Evolutionary conservation across 257 asterid genomes (phyloP), one percentile per base, ranked within the genome.

Genomic region (Nicotiana obtusifolia): DNA sequence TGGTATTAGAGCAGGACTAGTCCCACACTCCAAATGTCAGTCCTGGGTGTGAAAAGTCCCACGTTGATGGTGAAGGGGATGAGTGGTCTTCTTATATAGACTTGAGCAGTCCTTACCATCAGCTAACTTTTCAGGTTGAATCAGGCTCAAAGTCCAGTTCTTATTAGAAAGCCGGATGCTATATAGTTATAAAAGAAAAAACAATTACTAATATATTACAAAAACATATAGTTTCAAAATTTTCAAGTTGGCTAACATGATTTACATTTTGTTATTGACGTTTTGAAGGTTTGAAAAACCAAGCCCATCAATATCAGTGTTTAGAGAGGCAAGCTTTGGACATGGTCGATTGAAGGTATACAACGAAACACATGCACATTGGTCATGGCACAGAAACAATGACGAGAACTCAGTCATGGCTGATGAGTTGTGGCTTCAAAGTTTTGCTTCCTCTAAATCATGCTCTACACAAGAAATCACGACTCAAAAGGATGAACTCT

Each of bases 381-480:
- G 98, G 98, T 84, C 96, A 2, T 94, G 98, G 98, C 95, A 89
- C 53, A 84, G 97, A 26, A 94, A 94, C 91, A 73, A 90, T 15
- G 93, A 93, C 5, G 33, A 84, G 5, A 5, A 81, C 69, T 66
- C 91, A 1, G 16, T 80, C 4, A 54, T 8, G 11, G 91, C 89
- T 31, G 98, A 94, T 53, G 84, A 87, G 57, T 33, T 91, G 5
- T 91, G 97, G 98, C 68, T 94, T 13, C 82, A 91, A 79, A 90
- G 89, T 88, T 83, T 93, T 81, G 64, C 79, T 75, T 87, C 93
- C 0, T 86, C 91, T 3, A 3, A 83, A 15, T 56, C 61, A 5
- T 91, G 97, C 84, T 26, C 8, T 2, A 4, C 1, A 57, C 71
- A 11, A 82, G 8, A 10, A 16, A 35, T 11, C 53, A 65, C 24